Evolutionary conservation across 148 eudicot genomes (phyloP).

Genomic region (Euryodendron excelsum): DNA sequence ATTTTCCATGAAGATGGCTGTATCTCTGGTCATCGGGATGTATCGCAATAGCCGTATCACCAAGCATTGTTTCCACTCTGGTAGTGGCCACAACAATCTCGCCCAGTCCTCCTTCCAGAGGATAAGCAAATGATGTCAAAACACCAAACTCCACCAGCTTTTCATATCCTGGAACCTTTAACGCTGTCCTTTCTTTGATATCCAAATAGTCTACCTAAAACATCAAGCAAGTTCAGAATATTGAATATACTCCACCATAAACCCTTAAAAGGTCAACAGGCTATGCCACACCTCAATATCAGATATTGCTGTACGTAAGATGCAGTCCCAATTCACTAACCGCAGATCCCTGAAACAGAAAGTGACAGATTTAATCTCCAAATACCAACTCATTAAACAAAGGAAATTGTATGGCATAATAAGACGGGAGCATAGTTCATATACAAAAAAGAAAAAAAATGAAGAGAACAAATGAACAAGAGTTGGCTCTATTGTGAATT

Average conservation of each 20-base stretch:
- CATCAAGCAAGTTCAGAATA: conserved; percentile 4
- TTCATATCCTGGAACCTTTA: conserved; percentile 83
- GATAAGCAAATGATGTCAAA: conserved; percentile 89
- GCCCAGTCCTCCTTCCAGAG: conserved; percentile 64
- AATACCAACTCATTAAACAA: background rate
- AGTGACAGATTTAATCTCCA: background rate
- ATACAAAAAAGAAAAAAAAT: background rate
- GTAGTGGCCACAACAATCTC: conserved; percentile 98
- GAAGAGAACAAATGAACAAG: background rate
- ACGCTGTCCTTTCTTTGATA: conserved; percentile 65
- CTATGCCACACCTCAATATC: conserved; percentile 70
- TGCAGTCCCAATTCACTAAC: conserved; percentile 96
- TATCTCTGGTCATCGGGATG: conserved; percentile 89
- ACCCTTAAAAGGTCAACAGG: conserved; percentile 1
- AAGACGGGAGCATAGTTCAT: background rate
- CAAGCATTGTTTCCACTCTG: conserved; percentile 95
- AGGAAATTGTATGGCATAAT: background rate
- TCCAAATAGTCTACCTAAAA: conserved; percentile 84
- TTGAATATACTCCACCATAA: background rate
- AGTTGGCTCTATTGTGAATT: background rate
- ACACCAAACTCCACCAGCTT: conserved; percentile 81
- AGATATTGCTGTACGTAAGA: conserved; percentile 86
- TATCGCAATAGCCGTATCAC: conserved; percentile 93
- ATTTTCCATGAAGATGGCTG: conserved; percentile 78
- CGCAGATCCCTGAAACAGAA: conserved; percentile 60